A percentile compares a stretch with the other conserved stretches of the same genome.
Conservation (phyloP, 345 rosid species). For the Heritiera fomes region DNA sequence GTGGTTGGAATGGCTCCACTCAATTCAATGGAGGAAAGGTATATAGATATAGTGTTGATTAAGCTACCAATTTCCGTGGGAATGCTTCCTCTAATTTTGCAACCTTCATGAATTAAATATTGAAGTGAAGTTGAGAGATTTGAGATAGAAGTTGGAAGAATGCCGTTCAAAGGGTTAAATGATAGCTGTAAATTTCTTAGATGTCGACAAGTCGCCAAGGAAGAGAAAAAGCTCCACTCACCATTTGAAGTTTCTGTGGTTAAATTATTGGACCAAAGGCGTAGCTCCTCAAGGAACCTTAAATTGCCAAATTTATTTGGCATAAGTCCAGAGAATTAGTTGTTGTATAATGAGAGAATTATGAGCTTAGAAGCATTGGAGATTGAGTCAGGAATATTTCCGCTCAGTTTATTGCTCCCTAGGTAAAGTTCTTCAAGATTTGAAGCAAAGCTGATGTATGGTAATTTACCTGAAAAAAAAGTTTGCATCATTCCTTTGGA, state of each 20-base stretch:
- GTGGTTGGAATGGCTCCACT: slow-evolving; percentile 16
- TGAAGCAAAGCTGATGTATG: neutral
- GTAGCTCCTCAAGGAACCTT: too few species aligned
- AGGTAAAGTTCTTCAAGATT: slow-evolving; percentile 18
- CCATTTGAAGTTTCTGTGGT: too few species aligned
- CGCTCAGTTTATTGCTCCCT: neutral
- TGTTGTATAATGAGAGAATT: neutral
- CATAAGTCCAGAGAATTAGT: neutral
- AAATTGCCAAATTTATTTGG: neutral
- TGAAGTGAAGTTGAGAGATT: neutral
- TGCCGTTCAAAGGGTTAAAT: too few species aligned
- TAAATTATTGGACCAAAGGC: too few species aligned
- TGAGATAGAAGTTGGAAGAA: too few species aligned
- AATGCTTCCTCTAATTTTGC: slow-evolving; percentile 16
- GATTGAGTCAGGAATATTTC: slow-evolving; percentile 20
- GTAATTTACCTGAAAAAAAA: too few species aligned
- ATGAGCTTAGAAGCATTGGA: slow-evolving; percentile 25
- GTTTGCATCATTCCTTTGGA: too few species aligned
- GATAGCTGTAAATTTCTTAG: too few species aligned
- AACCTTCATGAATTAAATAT: neutral
- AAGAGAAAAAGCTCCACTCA: too few species aligned
- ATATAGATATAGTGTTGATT: neutral
- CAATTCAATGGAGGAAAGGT: neutral
- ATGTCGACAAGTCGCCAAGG: too few species aligned
- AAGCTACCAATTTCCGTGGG: slow-evolving; percentile 22